A percentile compares a stretch with the other conserved stretches of the same genome.
Evolutionary conservation across 202 grass and related monocot genomes (phyloP).

Genomic region (Dendrocalamus latiflorus): DNA sequence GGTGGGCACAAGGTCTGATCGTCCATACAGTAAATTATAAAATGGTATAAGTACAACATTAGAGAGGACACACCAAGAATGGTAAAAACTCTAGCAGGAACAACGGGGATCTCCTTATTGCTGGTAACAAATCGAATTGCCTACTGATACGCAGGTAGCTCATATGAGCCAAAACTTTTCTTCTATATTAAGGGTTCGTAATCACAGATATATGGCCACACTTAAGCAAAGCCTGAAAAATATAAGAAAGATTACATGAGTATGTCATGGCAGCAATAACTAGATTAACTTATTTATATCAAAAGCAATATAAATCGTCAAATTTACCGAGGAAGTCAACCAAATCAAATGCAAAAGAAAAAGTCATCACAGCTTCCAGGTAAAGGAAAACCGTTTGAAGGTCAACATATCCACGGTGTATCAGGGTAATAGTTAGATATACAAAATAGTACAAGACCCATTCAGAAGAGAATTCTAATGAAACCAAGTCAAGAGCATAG

Average conservation of each 20-base stretch:
- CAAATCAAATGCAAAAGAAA: no score
- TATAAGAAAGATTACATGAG: background rate
- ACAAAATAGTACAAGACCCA: no score
- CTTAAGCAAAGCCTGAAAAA: conserved; percentile 35
- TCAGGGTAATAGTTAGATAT: no score
- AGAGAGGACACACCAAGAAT: background rate
- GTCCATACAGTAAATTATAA: conserved; percentile 34
- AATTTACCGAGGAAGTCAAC: background rate
- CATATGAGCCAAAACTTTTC: conserved; percentile 28
- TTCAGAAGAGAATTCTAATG: no score
- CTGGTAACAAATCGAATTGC: conserved; percentile 46
- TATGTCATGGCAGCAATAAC: background rate
- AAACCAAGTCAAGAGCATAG: conserved; percentile 1
- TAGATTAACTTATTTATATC: background rate
- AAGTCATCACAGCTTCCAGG: no score
- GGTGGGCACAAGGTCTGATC: background rate
- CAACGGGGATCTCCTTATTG: conserved; percentile 33
- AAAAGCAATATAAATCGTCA: background rate
- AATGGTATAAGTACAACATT: conserved; percentile 29
- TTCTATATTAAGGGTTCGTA: conserved; percentile 41
- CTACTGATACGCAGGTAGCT: conserved; percentile 27
- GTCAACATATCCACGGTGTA: no score
- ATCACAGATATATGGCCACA: conserved; percentile 37
- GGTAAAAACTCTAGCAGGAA: background rate
- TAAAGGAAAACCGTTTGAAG: no score